Conservation (phyloP, 1,284 basidiomycete genomes). For the Coriolopsis trogii region DNA sequence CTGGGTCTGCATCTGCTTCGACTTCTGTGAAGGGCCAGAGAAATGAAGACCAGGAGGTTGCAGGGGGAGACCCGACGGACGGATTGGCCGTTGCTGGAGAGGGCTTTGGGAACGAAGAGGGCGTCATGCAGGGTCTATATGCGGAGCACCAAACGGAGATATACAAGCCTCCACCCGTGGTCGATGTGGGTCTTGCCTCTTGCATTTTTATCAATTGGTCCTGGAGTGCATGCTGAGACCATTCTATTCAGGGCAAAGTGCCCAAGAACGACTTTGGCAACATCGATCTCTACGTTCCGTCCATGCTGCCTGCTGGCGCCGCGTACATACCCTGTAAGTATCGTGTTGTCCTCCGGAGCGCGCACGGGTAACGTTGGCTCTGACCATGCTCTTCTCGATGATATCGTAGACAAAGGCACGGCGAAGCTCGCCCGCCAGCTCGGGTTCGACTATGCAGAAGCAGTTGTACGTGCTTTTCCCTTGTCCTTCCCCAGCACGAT, state of each 20-base stretch:
- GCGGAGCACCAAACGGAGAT: constrained; percentile 85
- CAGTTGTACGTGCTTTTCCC: constrained; percentile 66
- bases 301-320: constrained; percentile 91
- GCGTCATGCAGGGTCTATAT: constrained; percentile 87
- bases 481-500: background rate
- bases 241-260: constrained; percentile 71
- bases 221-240: background rate
- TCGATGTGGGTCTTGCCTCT: constrained; percentile 61
- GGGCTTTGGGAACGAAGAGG: constrained; percentile 48
- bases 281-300: constrained; percentile 93
- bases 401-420: constrained; percentile 74
- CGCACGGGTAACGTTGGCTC: background rate
- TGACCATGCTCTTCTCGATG: background rate
- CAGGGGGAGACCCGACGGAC: constrained; percentile 5
- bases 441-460: constrained; percentile 91
- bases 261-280: constrained; percentile 98
- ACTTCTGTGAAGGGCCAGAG: constrained; percentile 28
- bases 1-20: constrained; percentile 2
- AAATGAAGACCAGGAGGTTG: constrained; percentile 33
- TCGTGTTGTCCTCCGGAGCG: constrained; percentile 3
- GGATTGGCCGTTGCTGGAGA: constrained; percentile 27
- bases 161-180: constrained; percentile 79
- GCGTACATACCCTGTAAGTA: constrained; percentile 86
- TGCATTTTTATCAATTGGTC: background rate
- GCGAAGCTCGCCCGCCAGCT: constrained; percentile 89